Evolutionary conservation across 768 basidiomycete genomes (phyloP), one percentile per base, ranked within the genome.

Genomic region (Termitomyces sp.): DNA sequence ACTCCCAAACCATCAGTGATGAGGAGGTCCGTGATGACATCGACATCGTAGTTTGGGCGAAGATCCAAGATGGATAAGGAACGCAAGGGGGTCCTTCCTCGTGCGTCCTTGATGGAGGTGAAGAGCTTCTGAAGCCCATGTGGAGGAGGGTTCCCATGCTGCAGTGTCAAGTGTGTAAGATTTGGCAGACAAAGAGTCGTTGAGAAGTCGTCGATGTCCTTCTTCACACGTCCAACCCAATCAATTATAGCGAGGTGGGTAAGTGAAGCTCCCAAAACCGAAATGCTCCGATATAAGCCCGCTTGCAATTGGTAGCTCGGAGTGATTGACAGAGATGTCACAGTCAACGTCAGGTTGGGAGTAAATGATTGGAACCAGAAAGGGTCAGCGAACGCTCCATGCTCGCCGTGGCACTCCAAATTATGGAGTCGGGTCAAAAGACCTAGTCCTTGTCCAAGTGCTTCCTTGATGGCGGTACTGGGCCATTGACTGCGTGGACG

Each of bases 331-430:
- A 58, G 32, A 33, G 57, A 58, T 8, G n/a, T n/a, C n/a, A n/a
- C n/a, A n/a, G n/a, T n/a, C n/a, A 27, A 53, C 7, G 44, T 37
- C 27, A 53, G 37, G 42, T 47, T 58, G 44, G 57, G 57, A 12
- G 57, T 46, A 8, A 53, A 53, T 4, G 42, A 37, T 30, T 53
- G 51, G 51, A 40, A 58, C 51, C 51, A 58, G n/a, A 42, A 43
- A 27, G 49, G 34, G 20, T 58, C 56, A 5, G 44, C 50, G 14
- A 58, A 58, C 24, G 50, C 57, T 39, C 37, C 51, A 34, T 58
- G 57, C 20, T 58, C 57, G 12, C 57, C 51, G n/a, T 58, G 57
- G 5, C 57, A 58, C 16, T 58, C 57, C 34, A 57, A 18, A 18
- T 57, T 57, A 26, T 57, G 10, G n/a, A 57, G 34, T 20, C 34